phyloP scores from a whole-genome alignment of 306 rosid species.

The Ormosia emarginata region DNA sequence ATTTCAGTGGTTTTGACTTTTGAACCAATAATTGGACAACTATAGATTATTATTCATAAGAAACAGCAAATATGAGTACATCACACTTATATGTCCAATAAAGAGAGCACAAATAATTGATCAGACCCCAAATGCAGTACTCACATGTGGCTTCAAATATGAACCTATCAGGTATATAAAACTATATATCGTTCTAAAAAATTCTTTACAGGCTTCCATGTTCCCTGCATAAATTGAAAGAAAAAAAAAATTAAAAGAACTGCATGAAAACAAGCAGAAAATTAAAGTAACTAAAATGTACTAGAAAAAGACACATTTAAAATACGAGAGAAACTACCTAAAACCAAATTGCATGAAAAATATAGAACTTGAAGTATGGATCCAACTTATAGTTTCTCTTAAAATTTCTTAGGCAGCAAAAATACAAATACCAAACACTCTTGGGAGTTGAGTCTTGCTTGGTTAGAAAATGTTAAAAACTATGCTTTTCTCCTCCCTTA shows the following conservation, averaged over 20 bases:
- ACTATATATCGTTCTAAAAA: slow-evolving; percentile 55
- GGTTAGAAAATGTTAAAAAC: not conserved
- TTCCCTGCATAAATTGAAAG: slow-evolving; percentile 55
- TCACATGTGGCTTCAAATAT: slow-evolving; percentile 86
- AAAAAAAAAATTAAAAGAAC: not conserved
- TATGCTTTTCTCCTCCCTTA: not conserved
- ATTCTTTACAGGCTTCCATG: slow-evolving; percentile 65
- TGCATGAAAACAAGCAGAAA: not conserved
- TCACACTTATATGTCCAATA: not conserved
- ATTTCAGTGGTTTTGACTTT: not conserved
- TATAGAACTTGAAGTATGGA: not conserved
- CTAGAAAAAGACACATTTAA: not conserved
- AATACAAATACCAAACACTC: not conserved
- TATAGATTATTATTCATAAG: not conserved
- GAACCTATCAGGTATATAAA: slow-evolving; percentile 80
- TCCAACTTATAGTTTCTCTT: not conserved
- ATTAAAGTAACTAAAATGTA: not conserved
- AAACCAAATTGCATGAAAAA: slow-evolving; percentile 13
- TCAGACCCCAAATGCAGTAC: slow-evolving; percentile 25
- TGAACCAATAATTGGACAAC: not conserved
- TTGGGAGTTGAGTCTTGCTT: not conserved
- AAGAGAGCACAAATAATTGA: not conserved
- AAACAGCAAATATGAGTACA: slow-evolving; percentile 4
- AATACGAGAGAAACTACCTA: not conserved
- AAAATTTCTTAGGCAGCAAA: slow-evolving; percentile 1